Base-by-base conservation (phyloP, 2,329 filamentous ascomycete species). In the Colletotrichum lupini region DNA sequence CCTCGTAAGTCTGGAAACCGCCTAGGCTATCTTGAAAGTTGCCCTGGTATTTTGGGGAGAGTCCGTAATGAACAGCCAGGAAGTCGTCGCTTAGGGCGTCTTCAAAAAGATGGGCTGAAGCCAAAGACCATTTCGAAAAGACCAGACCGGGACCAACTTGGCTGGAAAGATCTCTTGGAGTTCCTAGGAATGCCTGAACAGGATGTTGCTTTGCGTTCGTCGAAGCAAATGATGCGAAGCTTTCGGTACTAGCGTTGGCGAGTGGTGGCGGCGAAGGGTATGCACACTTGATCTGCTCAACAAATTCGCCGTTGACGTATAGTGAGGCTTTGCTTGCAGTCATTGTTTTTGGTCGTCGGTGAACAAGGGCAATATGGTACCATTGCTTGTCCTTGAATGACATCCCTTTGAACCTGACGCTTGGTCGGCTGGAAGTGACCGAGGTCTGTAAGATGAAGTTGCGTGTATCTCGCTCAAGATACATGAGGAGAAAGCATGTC, bases 401-500 rank as follows among this genome's bases (percentile, higher is more conserved):
- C 12, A 92, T 90, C 2, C 93, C 93, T 81, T 97, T 97, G 87
- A 99, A 99, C 68, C 97, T 91, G 59, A 99, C 94, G 82, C 96
- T 98, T 3, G 97, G 96, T 72, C 93, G 91, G 65, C 91, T 88
- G 9, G 95, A 95, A 65, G 92, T 94, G 74, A 98, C 93, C 22
- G 97, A 98, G 8, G 97, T 98, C 83, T 99, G 97, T 6, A 99
- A 86, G 76, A 99, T 99, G 76, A 99, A 93, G 82, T 98, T 97
- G 74, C 90, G 94, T 2, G 95, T 97, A 81, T 98, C 95, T 79
- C 93, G 95, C 81, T 99, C 97, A 52, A 99, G 87, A 79, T 99
- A 99, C 73, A 95, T 92, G 77, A 99, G 90, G 46, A 99, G 85
- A 79, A 99, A 99, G 82, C 97, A 99, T 5, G 94, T 95, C 81